A percentile compares a stretch with the other conserved stretches of the same genome.
Evolutionary conservation across 352 stramenopile species (phyloP).

Genomic region (Pythium utonaiense): DNA sequence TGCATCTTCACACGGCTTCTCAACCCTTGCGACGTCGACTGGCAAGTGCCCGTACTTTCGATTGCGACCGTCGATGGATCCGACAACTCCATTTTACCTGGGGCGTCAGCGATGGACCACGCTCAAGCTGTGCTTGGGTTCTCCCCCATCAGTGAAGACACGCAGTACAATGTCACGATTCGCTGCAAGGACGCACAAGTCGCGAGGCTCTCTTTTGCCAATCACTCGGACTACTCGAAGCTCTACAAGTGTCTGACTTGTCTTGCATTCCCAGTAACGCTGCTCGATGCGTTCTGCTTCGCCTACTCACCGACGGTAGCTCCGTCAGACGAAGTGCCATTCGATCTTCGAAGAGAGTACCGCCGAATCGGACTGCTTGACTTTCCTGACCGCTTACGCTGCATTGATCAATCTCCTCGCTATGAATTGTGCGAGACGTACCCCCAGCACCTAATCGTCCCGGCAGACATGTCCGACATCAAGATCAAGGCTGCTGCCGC

Average conservation of each 20-base stretch:
- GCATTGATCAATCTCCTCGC: slow-evolving; percentile 67
- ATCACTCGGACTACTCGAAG: slow-evolving; percentile 70
- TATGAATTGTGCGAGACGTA: slow-evolving; percentile 94
- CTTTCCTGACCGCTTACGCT: slow-evolving; percentile 56
- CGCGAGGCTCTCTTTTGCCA: slow-evolving; percentile 60
- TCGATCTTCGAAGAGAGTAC: slow-evolving; percentile 80
- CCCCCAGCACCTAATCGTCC: slow-evolving; percentile 91
- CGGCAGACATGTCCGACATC: slow-evolving; percentile 88
- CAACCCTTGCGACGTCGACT: slow-evolving; percentile 49
- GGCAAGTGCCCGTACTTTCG: slow-evolving; percentile 75
- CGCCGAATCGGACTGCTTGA: slow-evolving; percentile 70
- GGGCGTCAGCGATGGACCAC: slow-evolving; percentile 40
- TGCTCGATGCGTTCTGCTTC: slow-evolving; percentile 85
- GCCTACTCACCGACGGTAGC: slow-evolving; percentile 62
- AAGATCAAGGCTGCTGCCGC: slow-evolving; percentile 69
- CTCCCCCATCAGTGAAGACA: slow-evolving; percentile 32
- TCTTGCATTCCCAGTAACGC: slow-evolving; percentile 63
- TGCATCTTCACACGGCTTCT: slow-evolving; percentile 70
- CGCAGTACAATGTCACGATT: slow-evolving; percentile 60
- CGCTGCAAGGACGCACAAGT: slow-evolving; percentile 79
- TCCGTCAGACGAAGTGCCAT: slow-evolving; percentile 71
- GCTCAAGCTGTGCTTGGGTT: slow-evolving; percentile 64
- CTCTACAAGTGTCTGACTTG: slow-evolving; percentile 74
- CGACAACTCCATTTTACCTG: slow-evolving; percentile 26
- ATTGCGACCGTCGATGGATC: slow-evolving; percentile 67